A percentile compares a stretch with the other conserved stretches of the same genome.
These are phyloP conservation scores for Avena atlantica DNA, from an alignment of 176 grass and related monocot species.

Conservation along the genomic window DNA sequence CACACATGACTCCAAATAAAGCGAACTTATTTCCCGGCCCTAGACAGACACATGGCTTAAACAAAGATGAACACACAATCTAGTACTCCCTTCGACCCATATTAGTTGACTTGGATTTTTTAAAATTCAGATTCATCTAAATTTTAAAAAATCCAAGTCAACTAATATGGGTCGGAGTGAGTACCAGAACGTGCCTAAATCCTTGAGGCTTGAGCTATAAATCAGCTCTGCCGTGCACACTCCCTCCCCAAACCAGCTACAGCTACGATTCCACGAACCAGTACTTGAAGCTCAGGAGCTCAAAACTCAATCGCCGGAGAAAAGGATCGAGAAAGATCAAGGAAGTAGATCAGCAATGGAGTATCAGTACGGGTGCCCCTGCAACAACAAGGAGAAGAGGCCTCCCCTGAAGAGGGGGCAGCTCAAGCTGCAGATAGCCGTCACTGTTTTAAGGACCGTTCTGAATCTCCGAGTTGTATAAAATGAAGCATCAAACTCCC, in stretches of 20 bases:
- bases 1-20: slow-evolving; percentile 11
- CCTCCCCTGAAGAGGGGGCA: not conserved
- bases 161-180: too few species aligned
- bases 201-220: slow-evolving; percentile 24
- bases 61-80: slow-evolving; percentile 7
- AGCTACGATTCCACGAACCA: not conserved
- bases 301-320: not conserved
- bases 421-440: too few species aligned
- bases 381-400: slow-evolving; percentile 7
- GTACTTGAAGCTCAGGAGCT: not conserved
- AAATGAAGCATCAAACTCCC: too few species aligned
- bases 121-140: too few species aligned
- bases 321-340: too few species aligned
- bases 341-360: slow-evolving; percentile 27
- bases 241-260: slow-evolving; percentile 1
- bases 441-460: too few species aligned
- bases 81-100: not conserved
- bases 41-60: not conserved
- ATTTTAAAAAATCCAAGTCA: too few species aligned
- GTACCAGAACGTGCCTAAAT: slow-evolving; percentile 3
- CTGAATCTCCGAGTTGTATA: too few species aligned
- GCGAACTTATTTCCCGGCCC: slow-evolving; percentile 24
- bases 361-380: slow-evolving; percentile 15
- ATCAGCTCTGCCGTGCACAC: not conserved
- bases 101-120: too few species aligned